Evolutionary conservation across 2,329 filamentous ascomycete species (phyloP), one percentile per base, ranked within the genome.

Genomic region (Mollisia scopiformis): DNA sequence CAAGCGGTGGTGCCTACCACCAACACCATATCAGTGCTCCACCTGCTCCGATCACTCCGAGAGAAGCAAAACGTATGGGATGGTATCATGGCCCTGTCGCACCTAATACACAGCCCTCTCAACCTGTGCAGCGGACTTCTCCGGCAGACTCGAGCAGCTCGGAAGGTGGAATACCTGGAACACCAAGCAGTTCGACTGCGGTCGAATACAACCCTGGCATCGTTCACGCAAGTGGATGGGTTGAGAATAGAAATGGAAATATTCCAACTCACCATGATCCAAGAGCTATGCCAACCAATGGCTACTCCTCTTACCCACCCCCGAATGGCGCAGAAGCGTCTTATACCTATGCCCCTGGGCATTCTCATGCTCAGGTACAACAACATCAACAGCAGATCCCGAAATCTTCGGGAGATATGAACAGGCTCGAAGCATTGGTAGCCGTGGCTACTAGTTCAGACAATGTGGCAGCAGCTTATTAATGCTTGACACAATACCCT

Each of bases 41-140:
- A 0, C 78, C 80, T 0, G 76, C 85, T 0, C 78, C 80, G 0
- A 76, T 83, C 10, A 86, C 84, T 0, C 79, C 84, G 3, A 81
- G 85, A 8, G 86, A 85, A 64, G 78, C 78, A 30, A 91, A 90
- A 71, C 83, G 90, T 2, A 87, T 88, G 61, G 90, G 83, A 1
- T 93, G 89, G 89, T 92, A 92, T 68, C 86, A 91, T 60, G 83
- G 82, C 11, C 82, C 82, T 27, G 63, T 78, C n/a, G 49, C 62
- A 11, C 67, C 35, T 62, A 71, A 57, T 66, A 25, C 31, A 10
- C 27, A 30, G 31, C 41, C 74, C 55, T 61, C 69, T 8, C 66
- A 67, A 10, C 68, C 67, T 27, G 66, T 69, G 8, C 80, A 82
- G 55, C 78, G 82, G 13, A 82, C 81, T 0, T 84, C 82, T 2